phyloP scores from a whole-genome alignment of 495 filamentous ascomycete species.

The Lindgomyces ingoldianus region DNA sequence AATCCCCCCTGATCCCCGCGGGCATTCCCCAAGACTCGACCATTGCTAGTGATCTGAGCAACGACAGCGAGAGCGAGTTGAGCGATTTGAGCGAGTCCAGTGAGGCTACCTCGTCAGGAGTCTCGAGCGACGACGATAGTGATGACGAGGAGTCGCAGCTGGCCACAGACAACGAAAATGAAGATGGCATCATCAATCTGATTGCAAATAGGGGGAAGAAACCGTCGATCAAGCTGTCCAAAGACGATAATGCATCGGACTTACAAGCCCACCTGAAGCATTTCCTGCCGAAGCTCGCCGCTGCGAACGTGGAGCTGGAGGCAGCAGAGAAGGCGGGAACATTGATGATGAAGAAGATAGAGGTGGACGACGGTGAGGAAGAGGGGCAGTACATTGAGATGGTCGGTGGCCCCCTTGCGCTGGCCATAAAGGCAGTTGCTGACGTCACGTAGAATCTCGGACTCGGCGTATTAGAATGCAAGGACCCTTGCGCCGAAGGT shows the following conservation, averaged over 20 bases:
- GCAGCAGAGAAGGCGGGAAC: constrained; percentile 19
- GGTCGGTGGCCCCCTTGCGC: constrained; percentile 9
- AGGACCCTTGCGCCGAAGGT: constrained; percentile 14
- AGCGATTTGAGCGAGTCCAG: constrained; percentile 23
- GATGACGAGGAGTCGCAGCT: constrained; percentile 15
- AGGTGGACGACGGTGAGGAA: constrained; percentile 19
- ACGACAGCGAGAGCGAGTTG: constrained; percentile 21
- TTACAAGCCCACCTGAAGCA: constrained; percentile 19
- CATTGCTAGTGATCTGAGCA: constrained; percentile 17
- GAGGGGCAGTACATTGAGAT: constrained; percentile 38
- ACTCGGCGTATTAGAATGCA: constrained; percentile 37
- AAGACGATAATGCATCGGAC: constrained; percentile 14
- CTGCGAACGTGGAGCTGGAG: constrained; percentile 37
- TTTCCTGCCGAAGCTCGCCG: constrained; percentile 36
- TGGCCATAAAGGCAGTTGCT: background rate
- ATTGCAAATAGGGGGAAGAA: constrained; percentile 24
- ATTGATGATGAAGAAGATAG: constrained; percentile 24
- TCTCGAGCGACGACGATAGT: constrained; percentile 20
- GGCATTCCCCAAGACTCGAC: constrained; percentile 9
- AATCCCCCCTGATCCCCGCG: constrained; percentile 27
- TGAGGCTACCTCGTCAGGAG: constrained; percentile 22
- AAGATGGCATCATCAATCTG: constrained; percentile 22
- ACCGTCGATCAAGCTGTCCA: constrained; percentile 24
- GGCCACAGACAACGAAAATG: constrained; percentile 14
- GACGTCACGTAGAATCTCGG: constrained; percentile 30